Percentiles rank a stretch among this genome's conserved stretches.
Conservation (phyloP, 306 rosid species). For the Ormosia emarginata region DNA sequence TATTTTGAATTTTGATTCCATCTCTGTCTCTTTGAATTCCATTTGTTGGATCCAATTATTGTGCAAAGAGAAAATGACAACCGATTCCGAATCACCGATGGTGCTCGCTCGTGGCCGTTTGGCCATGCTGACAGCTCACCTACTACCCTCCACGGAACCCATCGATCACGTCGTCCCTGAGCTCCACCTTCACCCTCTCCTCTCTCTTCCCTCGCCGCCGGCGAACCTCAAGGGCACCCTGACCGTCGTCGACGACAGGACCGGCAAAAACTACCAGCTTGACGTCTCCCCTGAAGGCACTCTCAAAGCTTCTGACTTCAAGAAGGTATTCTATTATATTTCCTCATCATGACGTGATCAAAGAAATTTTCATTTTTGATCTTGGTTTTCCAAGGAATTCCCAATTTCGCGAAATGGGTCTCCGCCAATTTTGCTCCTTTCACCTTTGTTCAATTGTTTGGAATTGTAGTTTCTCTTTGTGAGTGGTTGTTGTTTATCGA, state of each 20-base stretch:
- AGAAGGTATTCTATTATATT: constrained; percentile 44
- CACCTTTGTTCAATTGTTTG: constrained; percentile 4
- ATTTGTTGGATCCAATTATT: not conserved
- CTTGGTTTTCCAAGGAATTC: not conserved
- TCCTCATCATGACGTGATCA: not conserved
- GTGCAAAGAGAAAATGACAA: constrained; percentile 36
- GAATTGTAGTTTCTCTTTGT: not conserved
- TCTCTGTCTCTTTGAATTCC: not conserved
- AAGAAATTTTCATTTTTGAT: not conserved
- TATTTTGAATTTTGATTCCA: not conserved
- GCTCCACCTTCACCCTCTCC: constrained; percentile 44
- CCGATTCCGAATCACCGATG: constrained; percentile 32
- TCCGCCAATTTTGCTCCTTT: constrained; percentile 1
- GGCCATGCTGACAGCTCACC: constrained; percentile 71
- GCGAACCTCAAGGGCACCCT: constrained; percentile 50
- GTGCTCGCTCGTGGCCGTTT: constrained; percentile 56
- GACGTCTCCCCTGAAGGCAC: constrained; percentile 71
- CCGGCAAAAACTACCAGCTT: constrained; percentile 68
- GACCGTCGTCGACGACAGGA: constrained; percentile 74
- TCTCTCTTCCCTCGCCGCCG: constrained; percentile 51
- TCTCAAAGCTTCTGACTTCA: constrained; percentile 69
- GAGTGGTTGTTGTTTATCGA: too few species aligned
- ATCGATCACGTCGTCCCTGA: constrained; percentile 16
- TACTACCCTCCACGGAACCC: constrained; percentile 40
- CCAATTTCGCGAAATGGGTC: not conserved